phyloP scores from a whole-genome alignment of 805 yeast species.

The Wickerhamiella vanderwaltii region DNA sequence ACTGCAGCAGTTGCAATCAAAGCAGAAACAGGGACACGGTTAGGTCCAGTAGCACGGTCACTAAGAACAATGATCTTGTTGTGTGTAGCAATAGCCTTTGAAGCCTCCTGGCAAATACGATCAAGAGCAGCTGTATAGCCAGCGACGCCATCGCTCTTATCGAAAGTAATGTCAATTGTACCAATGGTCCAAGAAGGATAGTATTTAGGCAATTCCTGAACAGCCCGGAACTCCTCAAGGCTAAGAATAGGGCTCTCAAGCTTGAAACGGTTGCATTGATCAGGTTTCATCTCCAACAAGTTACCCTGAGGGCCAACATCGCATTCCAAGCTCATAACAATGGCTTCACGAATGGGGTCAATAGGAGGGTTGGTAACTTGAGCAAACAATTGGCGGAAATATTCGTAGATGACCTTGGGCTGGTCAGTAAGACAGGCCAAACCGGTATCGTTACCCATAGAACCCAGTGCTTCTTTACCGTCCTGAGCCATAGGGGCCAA shows the following conservation, averaged over 20 bases:
- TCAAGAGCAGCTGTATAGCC: constrained; percentile 82
- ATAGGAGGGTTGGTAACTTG: constrained; percentile 98
- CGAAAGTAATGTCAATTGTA: constrained; percentile 79
- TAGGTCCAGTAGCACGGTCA: constrained; percentile 50
- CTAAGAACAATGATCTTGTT: constrained; percentile 65
- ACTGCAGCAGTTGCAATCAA: constrained; percentile 93
- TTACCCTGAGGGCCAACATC: constrained; percentile 98
- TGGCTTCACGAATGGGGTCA: constrained; percentile 92
- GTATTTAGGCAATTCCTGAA: constrained; percentile 56
- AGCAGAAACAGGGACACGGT: constrained; percentile 71
- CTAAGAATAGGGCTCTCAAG: constrained; percentile 74
- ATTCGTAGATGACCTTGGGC: constrained; percentile 82
- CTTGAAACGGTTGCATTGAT: constrained; percentile 80
- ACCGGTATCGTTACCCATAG: constrained; percentile 97
- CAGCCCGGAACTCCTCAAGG: constrained; percentile 59
- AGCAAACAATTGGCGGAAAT: constrained; percentile 91
- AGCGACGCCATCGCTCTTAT: constrained; percentile 64
- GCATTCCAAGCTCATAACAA: constrained; percentile 95
- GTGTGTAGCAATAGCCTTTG: constrained; percentile 66
- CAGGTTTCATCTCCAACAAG: constrained; percentile 79
- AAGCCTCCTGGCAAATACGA: constrained; percentile 75
- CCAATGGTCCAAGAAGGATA: constrained; percentile 81
- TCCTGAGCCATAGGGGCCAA: constrained; percentile 87
- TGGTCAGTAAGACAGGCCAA: constrained; percentile 89
- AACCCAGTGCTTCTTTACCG: constrained; percentile 91